A percentile compares a stretch with the other conserved stretches of the same genome.
phyloP scores from a whole-genome alignment of 2,329 filamentous ascomycete species.

The Niveomyces coronatus region DNA sequence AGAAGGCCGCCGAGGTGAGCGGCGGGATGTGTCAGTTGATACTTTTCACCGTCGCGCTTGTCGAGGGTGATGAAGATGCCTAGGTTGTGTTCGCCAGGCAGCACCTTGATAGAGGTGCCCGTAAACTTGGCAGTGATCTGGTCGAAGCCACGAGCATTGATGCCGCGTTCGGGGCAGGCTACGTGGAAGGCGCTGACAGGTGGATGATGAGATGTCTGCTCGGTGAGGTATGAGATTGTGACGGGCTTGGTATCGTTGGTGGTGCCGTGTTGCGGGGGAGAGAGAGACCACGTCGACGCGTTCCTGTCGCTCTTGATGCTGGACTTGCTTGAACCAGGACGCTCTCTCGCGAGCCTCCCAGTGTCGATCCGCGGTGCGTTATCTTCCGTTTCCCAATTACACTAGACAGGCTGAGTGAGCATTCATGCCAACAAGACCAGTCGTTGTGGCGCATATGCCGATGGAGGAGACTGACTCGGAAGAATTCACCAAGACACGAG shows the following conservation, averaged over 20 bases:
- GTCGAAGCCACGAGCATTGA: conserved; percentile 83
- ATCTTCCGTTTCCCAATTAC: conserved; percentile 90
- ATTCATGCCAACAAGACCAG: too few species aligned
- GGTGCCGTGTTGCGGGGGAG: conserved; percentile 38
- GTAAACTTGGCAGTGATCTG: conserved; percentile 98
- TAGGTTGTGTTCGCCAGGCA: conserved; percentile 84
- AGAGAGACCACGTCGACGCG: conserved; percentile 38
- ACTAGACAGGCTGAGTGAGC: too few species aligned
- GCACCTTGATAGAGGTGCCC: conserved; percentile 84
- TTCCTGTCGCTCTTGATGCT: conserved; percentile 33
- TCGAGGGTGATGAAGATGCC: conserved; percentile 90
- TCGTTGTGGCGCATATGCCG: too few species aligned
- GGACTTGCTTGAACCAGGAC: conserved; percentile 38
- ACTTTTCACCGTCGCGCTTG: conserved; percentile 74
- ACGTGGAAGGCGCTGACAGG: conserved; percentile 95
- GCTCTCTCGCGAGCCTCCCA: conserved; percentile 29
- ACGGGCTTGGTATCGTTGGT: conserved; percentile 42
- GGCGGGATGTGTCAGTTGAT: conserved; percentile 90
- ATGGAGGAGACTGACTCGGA: conserved; percentile 52
- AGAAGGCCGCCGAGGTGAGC: conserved; percentile 84
- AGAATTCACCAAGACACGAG: conserved; percentile 93
- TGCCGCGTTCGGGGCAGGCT: conserved; percentile 81
- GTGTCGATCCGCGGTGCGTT: conserved; percentile 57
- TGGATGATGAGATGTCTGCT: conserved; percentile 96
- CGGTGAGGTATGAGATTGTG: conserved; percentile 86